Percentiles rank a stretch among this genome's conserved stretches.
Evolutionary conservation across 768 basidiomycete species (phyloP).

Genomic region (Termitomyces bulborhizus): DNA sequence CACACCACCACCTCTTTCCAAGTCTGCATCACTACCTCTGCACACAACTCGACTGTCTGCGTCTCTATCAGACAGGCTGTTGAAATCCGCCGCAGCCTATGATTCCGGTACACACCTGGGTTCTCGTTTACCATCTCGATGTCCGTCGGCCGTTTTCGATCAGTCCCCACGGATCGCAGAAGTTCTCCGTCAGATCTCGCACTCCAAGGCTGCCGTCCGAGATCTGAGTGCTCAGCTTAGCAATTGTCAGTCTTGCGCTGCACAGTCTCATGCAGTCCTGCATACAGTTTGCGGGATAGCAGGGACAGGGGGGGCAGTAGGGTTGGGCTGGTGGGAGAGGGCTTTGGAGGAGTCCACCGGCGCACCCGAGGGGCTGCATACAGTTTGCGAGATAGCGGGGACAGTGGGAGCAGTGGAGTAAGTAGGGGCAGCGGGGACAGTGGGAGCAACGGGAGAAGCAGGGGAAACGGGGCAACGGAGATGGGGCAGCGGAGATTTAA

Average conservation of each 20-base stretch:
- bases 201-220: constrained; percentile 50
- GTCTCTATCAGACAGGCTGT: constrained; percentile 24
- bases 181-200: constrained; percentile 66
- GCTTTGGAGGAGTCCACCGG: too few relatives aligned
- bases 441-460: too few relatives aligned
- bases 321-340: too few relatives aligned
- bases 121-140: constrained; percentile 26
- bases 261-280: constrained; percentile 60
- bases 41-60: constrained; percentile 49
- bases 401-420: too few relatives aligned
- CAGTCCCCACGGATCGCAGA: constrained; percentile 69
- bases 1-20: constrained; percentile 81
- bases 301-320: too few relatives aligned
- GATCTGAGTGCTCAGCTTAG: constrained; percentile 68
- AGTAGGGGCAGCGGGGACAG: too few relatives aligned
- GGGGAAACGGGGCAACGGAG: too few relatives aligned
- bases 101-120: constrained; percentile 21
- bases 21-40: constrained; percentile 73
- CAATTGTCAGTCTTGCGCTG: constrained; percentile 50
- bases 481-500: too few relatives aligned
- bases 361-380: too few relatives aligned
- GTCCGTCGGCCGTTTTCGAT: constrained; percentile 46
- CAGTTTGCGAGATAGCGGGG: too few relatives aligned
- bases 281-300: too few relatives aligned
- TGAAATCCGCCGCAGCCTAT: constrained; percentile 23